Evolutionary conservation across 176 grass and related monocot species (phyloP).

Genomic region (Themeda triandra): DNA sequence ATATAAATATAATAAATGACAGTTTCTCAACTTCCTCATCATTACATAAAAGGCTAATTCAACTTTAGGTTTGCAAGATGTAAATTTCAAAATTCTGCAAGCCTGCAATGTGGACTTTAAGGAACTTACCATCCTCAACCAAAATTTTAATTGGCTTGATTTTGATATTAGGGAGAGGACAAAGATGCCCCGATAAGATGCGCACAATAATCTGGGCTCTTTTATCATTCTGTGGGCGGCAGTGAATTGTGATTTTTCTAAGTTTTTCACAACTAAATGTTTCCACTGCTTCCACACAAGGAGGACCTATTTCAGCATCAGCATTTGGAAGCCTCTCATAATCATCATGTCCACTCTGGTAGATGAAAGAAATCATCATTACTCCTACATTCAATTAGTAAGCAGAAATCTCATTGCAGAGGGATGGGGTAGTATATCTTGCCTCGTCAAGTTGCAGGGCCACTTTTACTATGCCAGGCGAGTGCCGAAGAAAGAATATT

Average conservation of each 20-base stretch:
- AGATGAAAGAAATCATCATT: background rate
- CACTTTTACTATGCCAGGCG: conserved; percentile 4
- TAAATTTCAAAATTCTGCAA: background rate
- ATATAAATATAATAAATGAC: too few species aligned
- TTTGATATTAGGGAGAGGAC: conserved; percentile 13
- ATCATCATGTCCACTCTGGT: conserved; percentile 16
- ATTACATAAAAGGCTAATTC: background rate
- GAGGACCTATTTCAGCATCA: background rate
- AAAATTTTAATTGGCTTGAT: background rate
- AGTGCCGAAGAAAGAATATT: conserved; percentile 3
- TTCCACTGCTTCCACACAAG: background rate
- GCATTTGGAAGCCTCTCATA: background rate
- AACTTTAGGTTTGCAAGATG: background rate
- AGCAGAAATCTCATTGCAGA: background rate
- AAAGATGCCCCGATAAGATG: background rate
- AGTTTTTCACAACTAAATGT: conserved; percentile 24
- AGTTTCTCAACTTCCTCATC: too few species aligned
- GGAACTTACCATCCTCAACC: background rate
- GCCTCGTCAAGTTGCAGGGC: background rate
- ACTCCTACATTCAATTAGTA: background rate
- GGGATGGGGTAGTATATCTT: background rate
- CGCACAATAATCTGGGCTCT: background rate
- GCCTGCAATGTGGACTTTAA: background rate
- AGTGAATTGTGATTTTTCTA: conserved; percentile 12
- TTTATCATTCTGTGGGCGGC: background rate